These are phyloP conservation scores for Coemansia sp. DNA, from an alignment of 192 early-diverging fungal genomes.

Conservation along the genomic window DNA sequence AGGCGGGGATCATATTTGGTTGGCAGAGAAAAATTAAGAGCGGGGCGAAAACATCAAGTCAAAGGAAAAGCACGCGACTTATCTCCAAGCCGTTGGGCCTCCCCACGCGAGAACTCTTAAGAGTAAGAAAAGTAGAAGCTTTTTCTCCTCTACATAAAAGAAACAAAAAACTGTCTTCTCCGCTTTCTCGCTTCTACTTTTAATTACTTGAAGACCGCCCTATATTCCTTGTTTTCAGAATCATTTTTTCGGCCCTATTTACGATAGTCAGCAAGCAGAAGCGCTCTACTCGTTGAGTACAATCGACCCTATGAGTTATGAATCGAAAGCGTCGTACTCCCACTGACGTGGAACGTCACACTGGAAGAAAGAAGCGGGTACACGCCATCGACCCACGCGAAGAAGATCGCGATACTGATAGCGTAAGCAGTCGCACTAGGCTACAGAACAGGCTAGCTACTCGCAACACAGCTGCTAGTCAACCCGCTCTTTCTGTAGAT, in stretches of 20 bases:
- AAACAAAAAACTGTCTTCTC: not conserved
- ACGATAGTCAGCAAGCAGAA: not conserved
- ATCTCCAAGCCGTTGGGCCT: not conserved
- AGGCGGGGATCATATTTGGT: not conserved
- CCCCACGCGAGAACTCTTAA: not conserved
- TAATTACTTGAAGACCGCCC: not conserved
- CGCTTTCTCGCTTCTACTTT: not conserved
- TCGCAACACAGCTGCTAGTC: not conserved
- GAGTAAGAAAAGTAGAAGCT: not conserved
- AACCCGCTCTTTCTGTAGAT: not conserved
- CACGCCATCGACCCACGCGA: not conserved
- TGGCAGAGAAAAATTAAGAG: not conserved
- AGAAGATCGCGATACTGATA: not conserved
- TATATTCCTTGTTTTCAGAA: not conserved
- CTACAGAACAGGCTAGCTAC: not conserved
- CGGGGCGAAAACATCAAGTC: not conserved
- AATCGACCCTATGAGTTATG: not conserved
- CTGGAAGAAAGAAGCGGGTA: not conserved
- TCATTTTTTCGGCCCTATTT: not conserved
- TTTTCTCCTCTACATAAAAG: not conserved
- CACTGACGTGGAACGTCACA: too few species aligned
- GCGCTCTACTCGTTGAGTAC: not conserved
- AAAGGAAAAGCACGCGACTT: not conserved
- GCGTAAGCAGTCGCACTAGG: not conserved
- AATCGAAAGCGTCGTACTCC: not conserved